phyloP scores from a whole-genome alignment of 345 rosid genomes.

The Aquilaria sinensis region DNA sequence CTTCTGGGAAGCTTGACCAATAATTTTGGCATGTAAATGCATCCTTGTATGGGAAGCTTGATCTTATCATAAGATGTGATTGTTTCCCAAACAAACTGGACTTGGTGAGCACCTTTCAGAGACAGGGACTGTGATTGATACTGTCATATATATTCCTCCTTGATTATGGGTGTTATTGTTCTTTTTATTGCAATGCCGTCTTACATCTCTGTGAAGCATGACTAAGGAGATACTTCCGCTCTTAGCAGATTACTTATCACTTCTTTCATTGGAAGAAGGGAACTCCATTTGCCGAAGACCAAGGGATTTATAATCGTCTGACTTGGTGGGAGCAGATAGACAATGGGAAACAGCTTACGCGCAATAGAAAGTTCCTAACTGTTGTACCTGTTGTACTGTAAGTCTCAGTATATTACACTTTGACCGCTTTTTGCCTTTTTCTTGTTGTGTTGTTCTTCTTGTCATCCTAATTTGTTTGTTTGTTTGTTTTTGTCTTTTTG shows the following conservation, averaged over 20 bases:
- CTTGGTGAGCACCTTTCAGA: background rate
- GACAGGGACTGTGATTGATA: background rate
- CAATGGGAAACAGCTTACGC: constrained; percentile 91
- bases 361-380: constrained; percentile 84
- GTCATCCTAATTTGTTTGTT: background rate
- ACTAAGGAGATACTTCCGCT: constrained; percentile 9
- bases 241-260: constrained; percentile 77
- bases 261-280: constrained; percentile 99
- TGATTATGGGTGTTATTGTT: background rate
- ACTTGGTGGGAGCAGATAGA: constrained; percentile 99
- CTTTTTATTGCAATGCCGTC: constrained; percentile 3
- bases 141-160: no score
- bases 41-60: no score
- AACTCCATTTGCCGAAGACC: constrained; percentile 95
- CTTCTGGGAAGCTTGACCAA: no score
- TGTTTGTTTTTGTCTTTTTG: background rate
- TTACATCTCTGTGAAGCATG: constrained; percentile 1
- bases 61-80: no score
- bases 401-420: constrained; percentile 22
- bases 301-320: constrained; percentile 88
- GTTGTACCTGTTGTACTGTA: constrained; percentile 95
- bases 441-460: background rate
- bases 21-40: no score
- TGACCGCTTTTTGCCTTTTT: background rate
- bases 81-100: no score